Base-by-base conservation (phyloP, 2,329 filamentous ascomycete species). In the Penicillium italicum region DNA sequence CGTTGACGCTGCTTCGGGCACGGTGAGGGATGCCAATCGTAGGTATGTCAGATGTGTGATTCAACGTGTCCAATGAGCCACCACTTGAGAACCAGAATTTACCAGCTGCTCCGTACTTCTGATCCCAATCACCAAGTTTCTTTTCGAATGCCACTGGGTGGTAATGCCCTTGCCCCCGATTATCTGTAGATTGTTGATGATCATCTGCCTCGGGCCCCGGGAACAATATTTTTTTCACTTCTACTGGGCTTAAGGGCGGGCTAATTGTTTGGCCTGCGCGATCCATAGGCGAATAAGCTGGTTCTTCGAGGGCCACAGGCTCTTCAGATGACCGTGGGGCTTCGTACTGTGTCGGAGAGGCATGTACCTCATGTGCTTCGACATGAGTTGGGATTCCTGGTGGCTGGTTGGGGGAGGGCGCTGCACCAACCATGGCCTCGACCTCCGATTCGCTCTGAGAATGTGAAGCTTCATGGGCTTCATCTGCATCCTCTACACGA, bases 31-130 rank as follows among this genome's bases (percentile, higher is more conserved):
- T 62, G 12, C 74, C 74, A 41, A 76, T 67, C 5, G 68, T 76
- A 26, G 74, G 74, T 43, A 76, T 76, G 14, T 66, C 60, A 33
- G 61, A 50, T 18, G 43, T 37, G 1, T 49, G 41, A 24, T 57
- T 57, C n/a, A 51, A 54, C 5, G 38, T 50, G 14, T 57, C 36
- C 9, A 26, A 41, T 11, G 53, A 44, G 4, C 43, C 53, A 10
- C 59, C 53, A 31, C 61, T 49, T 18, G 64, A 57, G 43, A 77
- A 76, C 62, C 71, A 73, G 55, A 76, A 82, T 45, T 76, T 78
- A 9, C 80, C 80, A 31, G 74, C 69, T 43, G 72, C 56, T 38
- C 75, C 72, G 68, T 85, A 85, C 62, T 83, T 85, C 22, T 78
- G 72, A 63, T 83, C 79, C 53, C 79, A 77, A 24, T 74, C 62